Evolutionary conservation across 2,329 filamentous ascomycete genomes (phyloP).

Genomic region (Penicillium sp.): DNA sequence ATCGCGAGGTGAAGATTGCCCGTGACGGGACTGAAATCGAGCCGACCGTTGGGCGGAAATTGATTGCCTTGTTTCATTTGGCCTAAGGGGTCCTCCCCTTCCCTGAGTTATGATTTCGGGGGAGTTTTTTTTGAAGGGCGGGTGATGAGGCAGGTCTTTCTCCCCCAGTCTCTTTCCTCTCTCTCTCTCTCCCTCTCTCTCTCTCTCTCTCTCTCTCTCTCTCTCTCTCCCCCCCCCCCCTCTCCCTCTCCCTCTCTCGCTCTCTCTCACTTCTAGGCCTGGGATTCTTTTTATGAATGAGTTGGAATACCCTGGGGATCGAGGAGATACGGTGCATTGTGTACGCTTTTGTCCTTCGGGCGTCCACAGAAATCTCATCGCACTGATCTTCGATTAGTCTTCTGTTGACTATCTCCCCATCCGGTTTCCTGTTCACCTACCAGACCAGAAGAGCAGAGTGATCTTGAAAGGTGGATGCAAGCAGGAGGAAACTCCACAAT

Average conservation of each 20-base stretch:
- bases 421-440: not conserved
- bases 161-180: not conserved
- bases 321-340: not conserved
- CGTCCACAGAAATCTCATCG: not conserved
- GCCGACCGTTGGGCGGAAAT: slow-evolving; percentile 72
- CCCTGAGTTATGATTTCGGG: not conserved
- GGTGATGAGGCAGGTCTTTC: not conserved
- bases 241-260: not conserved
- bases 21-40: slow-evolving; percentile 93
- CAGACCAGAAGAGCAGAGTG: not conserved
- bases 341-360: not conserved
- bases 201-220: not conserved
- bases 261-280: not conserved
- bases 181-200: not conserved
- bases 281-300: not conserved
- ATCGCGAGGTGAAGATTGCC: slow-evolving; percentile 93
- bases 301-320: not conserved
- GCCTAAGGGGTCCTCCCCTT: slow-evolving; percentile 5
- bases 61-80: slow-evolving; percentile 78
- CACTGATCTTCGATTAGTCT: not conserved
- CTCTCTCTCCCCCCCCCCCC: not conserved
- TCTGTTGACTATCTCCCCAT: not conserved
- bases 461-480: not conserved
- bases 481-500: not conserved
- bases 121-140: not conserved